Base-by-base conservation (phyloP, 345 rosid genomes). In the Cardamine resedifolia region DNA sequence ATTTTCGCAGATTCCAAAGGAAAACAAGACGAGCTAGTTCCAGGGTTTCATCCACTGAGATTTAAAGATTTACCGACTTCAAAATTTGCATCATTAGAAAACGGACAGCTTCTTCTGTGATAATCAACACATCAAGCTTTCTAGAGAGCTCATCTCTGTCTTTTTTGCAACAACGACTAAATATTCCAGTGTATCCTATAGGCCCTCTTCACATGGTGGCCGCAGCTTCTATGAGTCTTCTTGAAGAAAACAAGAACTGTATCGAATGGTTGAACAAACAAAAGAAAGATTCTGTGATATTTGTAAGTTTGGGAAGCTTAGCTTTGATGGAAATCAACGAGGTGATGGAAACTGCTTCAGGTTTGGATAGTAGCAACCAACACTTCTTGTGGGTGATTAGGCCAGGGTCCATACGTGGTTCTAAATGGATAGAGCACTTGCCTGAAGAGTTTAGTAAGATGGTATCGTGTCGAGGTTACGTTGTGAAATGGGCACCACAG, bases 271-370 rank as follows among this genome's bases (percentile, higher is more conserved):
- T 92, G 43, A 77, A 82, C 75, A 68, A 63, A 16, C 88, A 60
- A 6, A 38, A 67, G 12, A 66, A 24, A 8, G 49, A 2, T 5
- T 84, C 90, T 0, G 86, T 88, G 14, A 78, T 77, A 2, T 88
- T 79, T 70, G 49, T 90, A 39, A 73, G 90, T 70, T 81, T 88
- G 30, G 96, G 96, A 27, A 87, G 86, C 56, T 45, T 81, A 47
- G 63, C 56, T 48, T 64, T 78, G 36, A 64, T 77, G 64, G 72
- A 71, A 7, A 2, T 58, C 34, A 58, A 39, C 1, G 80, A 71
- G 26, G 52, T 64, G 64, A 44, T 49, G 69, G 78, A 72, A 15
- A 68, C 21, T 11, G 80, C 74, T 39, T 65, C 18, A 6, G 83
- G 75, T 4, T 56, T 80, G 21, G 78, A 20, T 52, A 27, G 20